Evolutionary conservation across 495 filamentous ascomycete species (phyloP), one percentile per base, ranked within the genome.

Genomic region (Aspergillus carlsbadensis): DNA sequence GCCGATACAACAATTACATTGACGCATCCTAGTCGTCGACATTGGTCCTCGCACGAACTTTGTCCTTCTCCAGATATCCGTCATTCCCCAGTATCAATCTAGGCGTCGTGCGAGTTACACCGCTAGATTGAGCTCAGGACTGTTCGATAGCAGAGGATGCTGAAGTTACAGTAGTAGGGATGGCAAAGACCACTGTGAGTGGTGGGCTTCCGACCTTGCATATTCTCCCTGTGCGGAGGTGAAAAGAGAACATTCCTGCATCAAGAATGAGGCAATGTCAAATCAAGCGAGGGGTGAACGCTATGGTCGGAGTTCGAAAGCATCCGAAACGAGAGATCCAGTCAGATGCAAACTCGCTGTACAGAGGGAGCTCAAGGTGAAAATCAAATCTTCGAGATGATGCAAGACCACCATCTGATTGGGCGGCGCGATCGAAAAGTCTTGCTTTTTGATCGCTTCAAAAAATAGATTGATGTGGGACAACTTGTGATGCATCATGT

Each of bases 401-500:
- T 57, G 45, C 26, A 50, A 36, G 46, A 10, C 26, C 1, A 6
- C 11, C 29, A 24, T n/a, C 10, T 52, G 41, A 58, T 40, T 58
- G 54, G 54, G 18, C 11, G 45, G 31, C 11, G 29, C 34, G 14
- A 45, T 44, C 36, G 52, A 40, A 26, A 40, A 58, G 33, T 33
- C 21, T 54, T 33, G 15, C 31, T 54, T 54, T 54, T 54, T 20
- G 18, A 53, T 33, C 24, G 47, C 37, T 54, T 54, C 35, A 37
- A 56, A 40, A 57, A 57, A 37, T 42, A 50, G 54, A 43, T 57
- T 13, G 21, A 41, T n/a, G 36, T 56, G 44, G 26, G 35, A 36
- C 15, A 36, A n/a, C 26, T 57, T 57, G 34, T 52, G 60, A 62
- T 56, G 55, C 50, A 58, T 62, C 60, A 58, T 15, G 46, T 60